Evolutionary conservation across 1,139 yeast species (phyloP), one percentile per base, ranked within the genome.

Genomic region (Debaryomyces robertsiae): DNA sequence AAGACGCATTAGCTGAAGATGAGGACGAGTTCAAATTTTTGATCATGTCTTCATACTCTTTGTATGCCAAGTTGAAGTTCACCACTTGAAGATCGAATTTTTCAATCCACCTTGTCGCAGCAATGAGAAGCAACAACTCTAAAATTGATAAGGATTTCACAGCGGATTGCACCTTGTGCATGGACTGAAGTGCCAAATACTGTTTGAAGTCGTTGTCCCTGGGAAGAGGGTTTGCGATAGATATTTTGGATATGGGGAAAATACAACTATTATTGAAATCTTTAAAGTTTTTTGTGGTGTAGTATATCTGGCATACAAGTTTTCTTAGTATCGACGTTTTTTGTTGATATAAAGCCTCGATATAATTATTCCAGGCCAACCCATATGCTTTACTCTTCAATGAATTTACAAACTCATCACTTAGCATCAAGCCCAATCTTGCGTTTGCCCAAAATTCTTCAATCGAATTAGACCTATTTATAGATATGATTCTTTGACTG

Each of bases 11-110:
- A 1, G 61, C 51, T 0, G 65, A 48, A 1, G 67, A 57, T 6
- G 61, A 63, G 18, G 73, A 72, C 16, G 66, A 53, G 45, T 80
- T 76, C 45, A 73, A 62, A 1, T 59, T 53, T 43, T 76, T 75
- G 33, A 82, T 70, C 72, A 82, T 73, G 1, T 64, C 67, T n/a
- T 61, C 58, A 58, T 89, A 93, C 59, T 93, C 98, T 30, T 81
- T 81, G 57, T 83, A 85, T 0, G 84, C 86, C 46, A 89, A 68
- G 49, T 84, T 87, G 62, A 90, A 84, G 58, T 89, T 91, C 16
- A 82, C 69, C 10, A 70, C 67, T 18, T 71, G 79, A 11, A 80
- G 63, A 27, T 78, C 82, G 27, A 75, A 75, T 52, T 82, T 84
- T 43, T 79, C 72, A 15, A 80, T 69, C 45, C 84, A 82, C 30